Percentiles rank a stretch among this genome's conserved stretches.
Conservation (phyloP, 2,329 filamentous ascomycete species). For the Exophiala phaeomuriformis region DNA sequence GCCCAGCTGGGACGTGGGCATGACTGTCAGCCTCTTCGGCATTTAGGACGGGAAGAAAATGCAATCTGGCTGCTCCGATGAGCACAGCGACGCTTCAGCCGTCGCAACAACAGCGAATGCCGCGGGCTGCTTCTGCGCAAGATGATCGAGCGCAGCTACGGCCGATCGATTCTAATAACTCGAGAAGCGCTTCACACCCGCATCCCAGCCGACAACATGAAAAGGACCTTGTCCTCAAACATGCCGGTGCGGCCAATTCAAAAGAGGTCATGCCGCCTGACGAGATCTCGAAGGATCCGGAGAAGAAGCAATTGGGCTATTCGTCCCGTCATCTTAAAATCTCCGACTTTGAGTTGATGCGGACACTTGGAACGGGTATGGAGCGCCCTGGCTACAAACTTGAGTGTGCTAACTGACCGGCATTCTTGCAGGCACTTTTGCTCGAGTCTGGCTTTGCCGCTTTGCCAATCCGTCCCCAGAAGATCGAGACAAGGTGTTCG, state of each 20-base stretch:
- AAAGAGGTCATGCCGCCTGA: constrained; percentile 20
- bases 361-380: constrained; percentile 45
- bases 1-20: constrained; percentile 8
- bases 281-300: constrained; percentile 34
- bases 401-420: constrained; percentile 8
- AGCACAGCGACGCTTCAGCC: constrained; percentile 27
- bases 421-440: constrained; percentile 40
- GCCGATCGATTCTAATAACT: constrained; percentile 20
- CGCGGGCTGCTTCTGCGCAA: constrained; percentile 26
- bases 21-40: constrained; percentile 28
- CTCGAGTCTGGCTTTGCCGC: constrained; percentile 44
- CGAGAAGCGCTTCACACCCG: constrained; percentile 26
- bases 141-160: constrained; percentile 25
- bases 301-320: constrained; percentile 35
- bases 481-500: constrained; percentile 39
- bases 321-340: constrained; percentile 35
- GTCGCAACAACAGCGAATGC: constrained; percentile 26
- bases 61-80: constrained; percentile 25
- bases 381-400: constrained; percentile 2
- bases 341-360: constrained; percentile 42
- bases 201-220: constrained; percentile 25
- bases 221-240: constrained; percentile 22
- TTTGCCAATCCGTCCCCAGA: constrained; percentile 34
- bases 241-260: constrained; percentile 9
- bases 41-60: constrained; percentile 24